phyloP scores from a whole-genome alignment of 1,284 basidiomycete genomes.

The Termitomyces sp. region DNA sequence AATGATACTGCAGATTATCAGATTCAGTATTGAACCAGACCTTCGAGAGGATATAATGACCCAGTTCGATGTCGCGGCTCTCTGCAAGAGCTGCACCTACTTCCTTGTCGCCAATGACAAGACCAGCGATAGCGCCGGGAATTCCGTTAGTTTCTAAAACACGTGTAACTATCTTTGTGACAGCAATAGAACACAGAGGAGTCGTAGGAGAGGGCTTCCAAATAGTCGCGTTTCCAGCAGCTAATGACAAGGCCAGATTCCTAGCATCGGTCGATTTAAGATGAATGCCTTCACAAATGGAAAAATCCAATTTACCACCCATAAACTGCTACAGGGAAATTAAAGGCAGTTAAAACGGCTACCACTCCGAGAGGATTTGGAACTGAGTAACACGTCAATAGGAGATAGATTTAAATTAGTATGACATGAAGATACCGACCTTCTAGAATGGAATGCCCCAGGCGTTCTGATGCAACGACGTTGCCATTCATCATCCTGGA shows the following conservation, averaged over 20 bases:
- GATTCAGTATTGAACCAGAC: slow-evolving; percentile 1
- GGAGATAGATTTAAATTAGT: slow-evolving; percentile 8
- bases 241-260: slow-evolving; percentile 88
- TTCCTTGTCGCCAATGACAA: slow-evolving; percentile 81
- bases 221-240: slow-evolving; percentile 88
- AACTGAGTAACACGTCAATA: slow-evolving; percentile 43
- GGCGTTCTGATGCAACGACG: slow-evolving; percentile 79
- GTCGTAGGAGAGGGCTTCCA: slow-evolving; percentile 95
- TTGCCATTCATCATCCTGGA: slow-evolving; percentile 90
- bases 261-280: slow-evolving; percentile 33
- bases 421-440: slow-evolving; percentile 33
- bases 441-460: slow-evolving; percentile 89
- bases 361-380: slow-evolving; percentile 91
- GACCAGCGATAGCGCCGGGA: slow-evolving; percentile 76
- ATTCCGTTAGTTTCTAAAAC: slow-evolving; percentile 82
- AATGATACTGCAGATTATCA: slow-evolving; percentile 65
- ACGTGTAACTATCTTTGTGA: slow-evolving; percentile 76
- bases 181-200: slow-evolving; percentile 82
- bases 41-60: slow-evolving; percentile 32
- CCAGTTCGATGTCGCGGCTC: slow-evolving; percentile 70
- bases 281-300: neutral
- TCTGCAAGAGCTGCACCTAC: slow-evolving; percentile 77
- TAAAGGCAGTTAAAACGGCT: slow-evolving; percentile 89
- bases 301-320: slow-evolving; percentile 54
- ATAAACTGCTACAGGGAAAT: slow-evolving; percentile 91